phyloP scores from a whole-genome alignment of 768 basidiomycete species.

The Trametes villosa region DNA sequence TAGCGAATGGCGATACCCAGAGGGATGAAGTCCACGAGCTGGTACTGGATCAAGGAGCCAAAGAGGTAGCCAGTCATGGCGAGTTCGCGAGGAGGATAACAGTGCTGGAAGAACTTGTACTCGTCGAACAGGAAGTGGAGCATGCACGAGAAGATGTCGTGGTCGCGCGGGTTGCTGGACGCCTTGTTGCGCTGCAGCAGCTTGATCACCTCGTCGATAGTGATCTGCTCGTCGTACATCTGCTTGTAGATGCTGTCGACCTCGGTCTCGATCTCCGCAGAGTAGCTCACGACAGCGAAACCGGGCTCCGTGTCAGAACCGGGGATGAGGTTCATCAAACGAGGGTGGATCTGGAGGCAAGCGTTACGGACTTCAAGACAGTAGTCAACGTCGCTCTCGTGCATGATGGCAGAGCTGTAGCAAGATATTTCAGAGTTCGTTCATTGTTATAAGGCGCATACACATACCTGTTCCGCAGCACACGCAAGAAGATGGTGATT shows the following conservation, averaged over 20 bases:
- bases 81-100: slow-evolving; percentile 91
- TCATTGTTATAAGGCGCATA: neutral
- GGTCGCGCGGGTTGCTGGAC: slow-evolving; percentile 82
- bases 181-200: slow-evolving; percentile 86
- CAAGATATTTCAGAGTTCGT: neutral
- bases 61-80: slow-evolving; percentile 96
- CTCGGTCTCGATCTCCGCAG: slow-evolving; percentile 87
- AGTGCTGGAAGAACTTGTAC: slow-evolving; percentile 98
- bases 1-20: slow-evolving; percentile 97
- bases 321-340: slow-evolving; percentile 92
- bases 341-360: slow-evolving; percentile 93
- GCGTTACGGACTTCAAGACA: slow-evolving; percentile 91
- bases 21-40: slow-evolving; percentile 91
- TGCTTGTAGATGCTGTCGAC: slow-evolving; percentile 96
- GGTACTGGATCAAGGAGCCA: slow-evolving; percentile 92
- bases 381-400: slow-evolving; percentile 78
- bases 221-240: slow-evolving; percentile 95
- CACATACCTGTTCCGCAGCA: slow-evolving; percentile 81
- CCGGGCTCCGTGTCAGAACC: slow-evolving; percentile 89
- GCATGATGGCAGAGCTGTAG: slow-evolving; percentile 72
- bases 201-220: slow-evolving; percentile 91
- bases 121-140: slow-evolving; percentile 99
- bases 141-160: slow-evolving; percentile 99
- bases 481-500: slow-evolving; percentile 90
- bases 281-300: slow-evolving; percentile 85